Percentiles rank a stretch among this genome's conserved stretches.
Conservation (phyloP, 2,329 filamentous ascomycete genomes). For the Nannizziopsis barbatae region DNA sequence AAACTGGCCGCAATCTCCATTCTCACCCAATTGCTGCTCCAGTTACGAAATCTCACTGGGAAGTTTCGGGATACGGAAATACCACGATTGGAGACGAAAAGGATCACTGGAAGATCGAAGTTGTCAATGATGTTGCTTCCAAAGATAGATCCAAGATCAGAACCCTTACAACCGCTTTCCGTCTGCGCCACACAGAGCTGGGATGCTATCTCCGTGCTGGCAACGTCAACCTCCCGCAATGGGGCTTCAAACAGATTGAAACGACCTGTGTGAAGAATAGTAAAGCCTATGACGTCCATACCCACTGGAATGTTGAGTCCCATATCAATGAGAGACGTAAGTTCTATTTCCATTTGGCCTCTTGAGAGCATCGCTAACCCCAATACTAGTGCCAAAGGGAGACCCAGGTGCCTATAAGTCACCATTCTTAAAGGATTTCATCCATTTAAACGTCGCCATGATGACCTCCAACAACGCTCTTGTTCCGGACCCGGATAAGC, state of each 20-base stretch:
- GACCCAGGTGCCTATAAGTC: slow-evolving; percentile 91
- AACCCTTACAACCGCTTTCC: slow-evolving; percentile 87
- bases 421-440: slow-evolving; percentile 93
- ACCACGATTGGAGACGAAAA: slow-evolving; percentile 91
- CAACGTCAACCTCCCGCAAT: slow-evolving; percentile 92
- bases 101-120: slow-evolving; percentile 92
- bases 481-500: slow-evolving; percentile 95
- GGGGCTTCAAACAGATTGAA: slow-evolving; percentile 99
- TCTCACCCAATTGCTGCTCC: slow-evolving; percentile 85
- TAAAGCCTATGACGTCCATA: slow-evolving; percentile 84
- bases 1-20: slow-evolving; percentile 94
- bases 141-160: slow-evolving; percentile 74
- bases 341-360: slow-evolving; percentile 27
- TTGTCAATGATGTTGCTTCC: slow-evolving; percentile 79
- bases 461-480: slow-evolving; percentile 99
- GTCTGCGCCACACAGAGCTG: slow-evolving; percentile 67
- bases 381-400: slow-evolving; percentile 60
- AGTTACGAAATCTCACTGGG: slow-evolving; percentile 75
- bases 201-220: slow-evolving; percentile 92
- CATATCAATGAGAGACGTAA: slow-evolving; percentile 88
- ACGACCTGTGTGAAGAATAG: slow-evolving; percentile 90
- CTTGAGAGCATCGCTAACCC: slow-evolving; percentile 7
- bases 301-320: slow-evolving; percentile 97
- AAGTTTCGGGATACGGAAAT: slow-evolving; percentile 95
- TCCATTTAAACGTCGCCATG: slow-evolving; percentile 98